Evolutionary conservation across 306 rosid species (phyloP), one percentile per base, ranked within the genome.

Genomic region (Pachyrhizus erosus): DNA sequence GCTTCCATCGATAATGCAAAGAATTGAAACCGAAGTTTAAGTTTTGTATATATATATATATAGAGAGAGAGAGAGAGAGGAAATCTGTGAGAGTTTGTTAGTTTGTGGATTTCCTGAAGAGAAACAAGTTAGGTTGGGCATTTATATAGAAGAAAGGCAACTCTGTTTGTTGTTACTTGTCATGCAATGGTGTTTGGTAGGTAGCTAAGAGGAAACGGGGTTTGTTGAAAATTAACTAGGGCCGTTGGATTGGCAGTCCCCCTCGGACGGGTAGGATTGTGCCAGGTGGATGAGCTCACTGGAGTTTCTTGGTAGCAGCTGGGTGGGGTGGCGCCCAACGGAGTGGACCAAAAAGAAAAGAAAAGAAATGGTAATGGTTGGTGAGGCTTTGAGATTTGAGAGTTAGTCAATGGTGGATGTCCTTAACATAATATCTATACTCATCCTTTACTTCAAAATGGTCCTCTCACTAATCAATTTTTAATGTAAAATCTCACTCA

Each of bases 1-100:
- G 85, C 10, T 75, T 81, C 94, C 97, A 92, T 87, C 1, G 27
- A 39, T 21, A 49, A 15, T 49, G 57, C 9, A 48, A 21, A 20
- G 33, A 14, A 57, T 57, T 21, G 1, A 58, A 23, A 45, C 10
- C 5, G 15, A 5, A 21, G 27, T 27, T 27, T 18, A 55, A 20
- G 64, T 55, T 55, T 55, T 18, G 61, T 0, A n/a, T n/a, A n/a
- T n/a, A n/a, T n/a, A n/a, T n/a, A n/a, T n/a, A n/a, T n/a, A n/a
- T n/a, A n/a, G n/a, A n/a, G n/a, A n/a, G n/a, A n/a, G n/a, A n/a
- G n/a, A 49, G 15, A 57, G 31, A 58, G 66, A 58, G 39, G 65
- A 57, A 57, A 57, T 9, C 65, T 8, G 21, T 55, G 66, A 10
- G 64, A 24, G 29, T 11, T 62, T 12, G 14, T 11, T 15, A 0